Base-by-base conservation (phyloP, 2,329 filamentous ascomycete genomes). In the Fusarium haematococcum region DNA sequence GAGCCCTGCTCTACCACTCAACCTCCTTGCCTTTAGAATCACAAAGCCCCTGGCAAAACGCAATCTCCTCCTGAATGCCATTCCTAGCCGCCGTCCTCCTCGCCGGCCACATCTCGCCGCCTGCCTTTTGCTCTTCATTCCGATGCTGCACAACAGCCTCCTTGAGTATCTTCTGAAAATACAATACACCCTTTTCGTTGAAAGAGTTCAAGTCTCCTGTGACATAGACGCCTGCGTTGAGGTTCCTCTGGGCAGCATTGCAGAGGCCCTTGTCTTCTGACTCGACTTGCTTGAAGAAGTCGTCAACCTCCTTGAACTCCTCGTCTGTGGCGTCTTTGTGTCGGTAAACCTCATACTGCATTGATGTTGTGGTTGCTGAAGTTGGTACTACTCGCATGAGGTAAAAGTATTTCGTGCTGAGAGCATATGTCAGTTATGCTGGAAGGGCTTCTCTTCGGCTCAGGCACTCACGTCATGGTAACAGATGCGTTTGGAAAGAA, bases 211-310 rank as follows among this genome's bases (percentile, higher is more conserved):
- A 81, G 76, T 91, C 86, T 58, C 90, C 90, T 74, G 89, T 91
- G 76, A 89, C 82, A 68, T 91, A 92, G 43, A 91, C 84, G 2
- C 89, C 89, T 0, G 87, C 85, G 77, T 90, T 88, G 67, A 92
- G 83, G 79, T 92, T 92, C 79, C 84, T 85, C 76, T 92, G 90
- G 0, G 89, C 87, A 7, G 85, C 85, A 69, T 86, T 84, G 81
- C 90, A 92, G 7, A 92, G 86, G 1, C 86, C 84, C 75, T 91
- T 92, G 82, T 92, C 90, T 79, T 92, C 90, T 3, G 85, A 84
- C 86, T 92, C 89, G 77, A 92, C 87, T 39, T 88, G 87, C 79
- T 89, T 89, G 82, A 91, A 92, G 75, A 91, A 88, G 13, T 87
- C 80, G 79, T 86, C 86, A 75, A 91, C 88, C 32, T 83, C 80